Percentiles rank a stretch among this genome's conserved stretches.
These are phyloP conservation scores for Saxispiralis lemnorum DNA, from an alignment of 495 filamentous ascomycete species.

Conservation along the genomic window DNA sequence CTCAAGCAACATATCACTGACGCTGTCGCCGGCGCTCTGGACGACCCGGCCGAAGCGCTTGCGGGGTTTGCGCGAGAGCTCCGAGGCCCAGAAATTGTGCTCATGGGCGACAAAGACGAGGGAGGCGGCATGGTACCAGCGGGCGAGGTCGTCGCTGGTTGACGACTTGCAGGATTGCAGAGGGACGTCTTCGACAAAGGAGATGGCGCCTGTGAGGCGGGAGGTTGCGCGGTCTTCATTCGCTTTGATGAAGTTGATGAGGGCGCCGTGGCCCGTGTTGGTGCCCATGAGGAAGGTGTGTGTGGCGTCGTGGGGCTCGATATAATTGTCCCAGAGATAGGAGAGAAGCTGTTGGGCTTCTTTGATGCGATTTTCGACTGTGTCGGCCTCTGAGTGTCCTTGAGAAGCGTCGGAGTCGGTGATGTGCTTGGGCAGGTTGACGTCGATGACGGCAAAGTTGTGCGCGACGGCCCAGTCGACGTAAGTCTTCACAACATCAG, in stretches of 20 bases:
- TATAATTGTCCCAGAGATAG: slow-evolving; percentile 95
- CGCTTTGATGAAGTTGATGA: slow-evolving; percentile 28
- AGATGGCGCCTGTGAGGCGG: slow-evolving; percentile 17
- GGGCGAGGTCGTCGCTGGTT: slow-evolving; percentile 23
- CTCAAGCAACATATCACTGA: slow-evolving; percentile 24
- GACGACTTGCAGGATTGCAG: slow-evolving; percentile 23
- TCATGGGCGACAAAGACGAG: slow-evolving; percentile 49
- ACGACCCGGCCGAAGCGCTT: slow-evolving; percentile 23
- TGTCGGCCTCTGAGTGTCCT: slow-evolving; percentile 24
- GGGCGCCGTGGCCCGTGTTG: slow-evolving; percentile 35
- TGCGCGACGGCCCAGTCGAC: slow-evolving; percentile 61
- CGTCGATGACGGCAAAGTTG: slow-evolving; percentile 67
- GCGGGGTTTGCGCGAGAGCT: slow-evolving; percentile 16
- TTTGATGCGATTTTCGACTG: slow-evolving; percentile 37
- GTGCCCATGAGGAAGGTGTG: slow-evolving; percentile 72
- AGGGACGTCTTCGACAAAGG: slow-evolving; percentile 23
- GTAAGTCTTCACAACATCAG: slow-evolving; percentile 61
- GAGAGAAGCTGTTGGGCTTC: slow-evolving; percentile 44
- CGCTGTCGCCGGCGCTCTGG: slow-evolving; percentile 11
- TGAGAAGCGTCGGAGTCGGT: slow-evolving; percentile 25
- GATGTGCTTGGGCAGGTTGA: slow-evolving; percentile 66
- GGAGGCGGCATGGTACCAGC: slow-evolving; percentile 29
- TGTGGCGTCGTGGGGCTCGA: slow-evolving; percentile 51
- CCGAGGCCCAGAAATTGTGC: slow-evolving; percentile 50
- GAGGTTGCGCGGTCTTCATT: slow-evolving; percentile 20